Percentiles rank a stretch among this genome's conserved stretches.
Conservation (phyloP, 2,329 filamentous ascomycete species). For the Aspergillus ustus region DNA sequence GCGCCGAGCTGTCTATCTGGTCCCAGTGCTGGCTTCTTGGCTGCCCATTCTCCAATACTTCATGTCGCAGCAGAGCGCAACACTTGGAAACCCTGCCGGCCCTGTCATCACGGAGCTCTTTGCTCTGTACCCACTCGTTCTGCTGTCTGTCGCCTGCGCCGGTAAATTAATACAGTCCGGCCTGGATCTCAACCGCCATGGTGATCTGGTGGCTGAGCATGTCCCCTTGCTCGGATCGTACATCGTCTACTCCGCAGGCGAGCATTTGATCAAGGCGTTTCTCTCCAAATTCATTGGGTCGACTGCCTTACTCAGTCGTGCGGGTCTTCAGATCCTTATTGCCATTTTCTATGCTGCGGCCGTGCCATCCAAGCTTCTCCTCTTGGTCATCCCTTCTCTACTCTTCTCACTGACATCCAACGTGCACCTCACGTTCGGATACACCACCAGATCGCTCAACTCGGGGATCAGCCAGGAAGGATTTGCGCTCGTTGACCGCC, state of each 20-base stretch:
- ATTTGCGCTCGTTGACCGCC: conserved; percentile 77
- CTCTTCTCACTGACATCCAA: conserved; percentile 69
- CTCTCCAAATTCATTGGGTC: conserved; percentile 62
- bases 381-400: conserved; percentile 72
- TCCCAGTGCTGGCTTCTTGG: conserved; percentile 76
- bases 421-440: conserved; percentile 69
- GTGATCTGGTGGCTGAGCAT: conserved; percentile 65
- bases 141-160: conserved; percentile 67
- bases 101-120: conserved; percentile 75
- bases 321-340: conserved; percentile 73
- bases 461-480: conserved; percentile 65
- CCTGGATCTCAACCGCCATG: conserved; percentile 60
- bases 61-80: conserved; percentile 68
- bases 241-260: conserved; percentile 60
- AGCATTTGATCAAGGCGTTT: conserved; percentile 46
- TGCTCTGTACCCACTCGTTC: conserved; percentile 71
- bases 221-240: conserved; percentile 70
- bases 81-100: conserved; percentile 71
- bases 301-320: conserved; percentile 68
- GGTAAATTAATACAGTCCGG: conserved; percentile 66
- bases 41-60: conserved; percentile 74
- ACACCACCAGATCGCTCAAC: conserved; percentile 68
- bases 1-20: conserved; percentile 54
- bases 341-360: conserved; percentile 67
- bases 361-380: conserved; percentile 69